phyloP scores from a whole-genome alignment of 1,284 basidiomycete species.

The Ustilago nuda region DNA sequence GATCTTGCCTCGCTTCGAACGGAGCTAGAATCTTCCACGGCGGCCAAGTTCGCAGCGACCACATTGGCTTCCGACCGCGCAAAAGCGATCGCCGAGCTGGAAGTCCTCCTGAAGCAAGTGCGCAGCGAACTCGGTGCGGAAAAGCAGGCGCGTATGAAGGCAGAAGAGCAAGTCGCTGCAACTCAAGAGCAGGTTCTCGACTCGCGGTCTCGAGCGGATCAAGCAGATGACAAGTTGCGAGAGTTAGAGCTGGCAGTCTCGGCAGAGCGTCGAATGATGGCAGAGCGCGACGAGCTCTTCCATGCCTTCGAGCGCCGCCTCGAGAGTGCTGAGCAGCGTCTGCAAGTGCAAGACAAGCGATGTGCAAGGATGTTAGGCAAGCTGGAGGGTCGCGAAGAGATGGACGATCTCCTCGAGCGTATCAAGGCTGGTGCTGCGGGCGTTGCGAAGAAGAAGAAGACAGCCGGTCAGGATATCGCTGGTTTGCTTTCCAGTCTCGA shows the following conservation, averaged over 20 bases:
- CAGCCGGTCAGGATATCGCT: constrained; percentile 59
- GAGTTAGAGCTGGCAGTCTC: constrained; percentile 56
- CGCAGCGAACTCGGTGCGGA: constrained; percentile 13
- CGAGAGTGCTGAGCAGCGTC: constrained; percentile 57
- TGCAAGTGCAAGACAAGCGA: constrained; percentile 63
- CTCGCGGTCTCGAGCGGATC: constrained; percentile 12
- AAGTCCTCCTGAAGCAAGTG: constrained; percentile 18
- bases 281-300: constrained; percentile 57
- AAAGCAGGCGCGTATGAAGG: constrained; percentile 2
- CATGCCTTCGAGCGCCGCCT: constrained; percentile 57
- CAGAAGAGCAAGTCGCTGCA: constrained; percentile 8
- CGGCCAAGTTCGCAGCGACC: constrained; percentile 1
- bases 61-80: constrained; percentile 19
- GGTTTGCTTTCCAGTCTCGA: constrained; percentile 58
- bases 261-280: constrained; percentile 59
- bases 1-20: constrained; percentile 26
- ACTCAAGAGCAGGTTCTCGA: constrained; percentile 10
- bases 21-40: constrained; percentile 12
- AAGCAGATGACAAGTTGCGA: constrained; percentile 29
- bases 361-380: constrained; percentile 66
- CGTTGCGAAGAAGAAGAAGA: constrained; percentile 49
- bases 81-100: constrained; percentile 20
- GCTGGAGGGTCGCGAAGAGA: constrained; percentile 67
- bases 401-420: constrained; percentile 66
- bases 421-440: constrained; percentile 60